Percentiles rank a stretch among this genome's conserved stretches.
Conservation (phyloP, 192 early-diverging fungal genomes). For the Podila horticola region DNA sequence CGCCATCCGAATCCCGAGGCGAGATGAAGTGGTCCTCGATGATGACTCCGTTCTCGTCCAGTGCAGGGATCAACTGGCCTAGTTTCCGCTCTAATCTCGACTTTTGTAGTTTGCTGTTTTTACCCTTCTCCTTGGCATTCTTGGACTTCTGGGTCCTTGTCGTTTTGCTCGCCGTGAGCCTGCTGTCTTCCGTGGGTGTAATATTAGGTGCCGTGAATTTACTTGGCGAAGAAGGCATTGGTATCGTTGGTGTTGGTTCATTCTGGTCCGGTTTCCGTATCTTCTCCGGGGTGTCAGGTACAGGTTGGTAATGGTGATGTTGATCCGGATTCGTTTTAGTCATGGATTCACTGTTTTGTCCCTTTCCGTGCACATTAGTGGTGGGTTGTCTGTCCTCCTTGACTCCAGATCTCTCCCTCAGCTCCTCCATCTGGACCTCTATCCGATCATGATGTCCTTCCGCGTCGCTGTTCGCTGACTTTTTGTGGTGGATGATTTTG, state of each 20-base stretch:
- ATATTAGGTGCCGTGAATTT: not conserved
- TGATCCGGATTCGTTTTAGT: no score
- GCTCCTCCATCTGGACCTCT: no score
- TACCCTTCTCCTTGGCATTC: not conserved
- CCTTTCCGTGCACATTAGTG: no score
- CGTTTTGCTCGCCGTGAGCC: not conserved
- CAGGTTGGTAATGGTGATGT: no score
- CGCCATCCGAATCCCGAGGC: slow-evolving; percentile 36
- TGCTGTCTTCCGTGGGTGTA: not conserved
- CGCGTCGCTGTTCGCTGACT: no score
- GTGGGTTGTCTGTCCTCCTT: no score
- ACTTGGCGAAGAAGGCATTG: not conserved
- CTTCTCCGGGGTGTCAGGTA: no score
- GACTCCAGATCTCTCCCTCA: no score
- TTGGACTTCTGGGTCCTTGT: not conserved
- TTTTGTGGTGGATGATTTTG: not conserved
- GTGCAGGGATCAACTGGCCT: slow-evolving; percentile 26
- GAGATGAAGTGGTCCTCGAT: slow-evolving; percentile 51
- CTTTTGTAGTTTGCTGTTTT: slow-evolving; percentile 10
- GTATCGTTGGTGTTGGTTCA: not conserved
- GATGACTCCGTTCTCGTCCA: slow-evolving; percentile 31
- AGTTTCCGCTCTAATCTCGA: slow-evolving; percentile 39
- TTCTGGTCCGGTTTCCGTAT: not conserved
- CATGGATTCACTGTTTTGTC: no score
- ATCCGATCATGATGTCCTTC: no score